Conservation (phyloP, 306 rosid species). For the Canavalia ensiformis region DNA sequence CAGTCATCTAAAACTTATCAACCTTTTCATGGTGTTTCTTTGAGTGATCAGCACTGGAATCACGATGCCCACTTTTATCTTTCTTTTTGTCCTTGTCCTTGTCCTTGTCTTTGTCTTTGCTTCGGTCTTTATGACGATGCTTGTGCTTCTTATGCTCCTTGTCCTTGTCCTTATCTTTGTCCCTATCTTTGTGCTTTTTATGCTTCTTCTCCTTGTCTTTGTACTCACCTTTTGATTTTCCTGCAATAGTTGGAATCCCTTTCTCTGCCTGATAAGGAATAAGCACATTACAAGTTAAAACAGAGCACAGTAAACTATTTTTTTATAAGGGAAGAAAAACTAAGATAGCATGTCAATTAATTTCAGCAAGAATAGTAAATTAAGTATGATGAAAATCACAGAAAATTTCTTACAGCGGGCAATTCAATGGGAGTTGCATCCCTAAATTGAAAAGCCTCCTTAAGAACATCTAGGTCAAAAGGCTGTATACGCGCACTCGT, state of each 20-base stretch:
- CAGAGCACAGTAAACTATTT: conserved; percentile 5
- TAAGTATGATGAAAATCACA: conserved; percentile 25
- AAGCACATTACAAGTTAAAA: conserved; percentile 23
- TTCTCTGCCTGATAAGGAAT: conserved; percentile 74
- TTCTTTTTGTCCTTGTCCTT: conserved; percentile 78
- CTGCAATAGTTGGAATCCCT: conserved; percentile 83
- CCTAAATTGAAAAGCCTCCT: conserved; percentile 86
- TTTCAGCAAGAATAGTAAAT: conserved; percentile 40
- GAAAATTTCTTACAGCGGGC: conserved; percentile 73
- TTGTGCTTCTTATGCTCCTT: conserved; percentile 95
- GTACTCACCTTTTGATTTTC: conserved; percentile 80
- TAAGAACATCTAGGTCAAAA: conserved; percentile 82
- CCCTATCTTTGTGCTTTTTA: conserved; percentile 86
- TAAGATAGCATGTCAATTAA: conserved; percentile 22
- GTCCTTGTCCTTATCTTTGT: conserved; percentile 89
- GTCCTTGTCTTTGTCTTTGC: conserved; percentile 85
- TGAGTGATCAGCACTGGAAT: conserved; percentile 80
- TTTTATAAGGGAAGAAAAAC: background rate
- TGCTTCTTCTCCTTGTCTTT: conserved; percentile 97
- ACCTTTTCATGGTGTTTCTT: conserved; percentile 98
- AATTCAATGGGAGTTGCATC: conserved; percentile 87
- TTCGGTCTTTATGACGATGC: conserved; percentile 85
- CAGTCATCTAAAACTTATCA: conserved; percentile 48
- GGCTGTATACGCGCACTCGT: conserved; percentile 79
- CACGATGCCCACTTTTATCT: conserved; percentile 88